Base-by-base conservation (phyloP, 2,329 filamentous ascomycete genomes). In the Fulvia fulva region DNA sequence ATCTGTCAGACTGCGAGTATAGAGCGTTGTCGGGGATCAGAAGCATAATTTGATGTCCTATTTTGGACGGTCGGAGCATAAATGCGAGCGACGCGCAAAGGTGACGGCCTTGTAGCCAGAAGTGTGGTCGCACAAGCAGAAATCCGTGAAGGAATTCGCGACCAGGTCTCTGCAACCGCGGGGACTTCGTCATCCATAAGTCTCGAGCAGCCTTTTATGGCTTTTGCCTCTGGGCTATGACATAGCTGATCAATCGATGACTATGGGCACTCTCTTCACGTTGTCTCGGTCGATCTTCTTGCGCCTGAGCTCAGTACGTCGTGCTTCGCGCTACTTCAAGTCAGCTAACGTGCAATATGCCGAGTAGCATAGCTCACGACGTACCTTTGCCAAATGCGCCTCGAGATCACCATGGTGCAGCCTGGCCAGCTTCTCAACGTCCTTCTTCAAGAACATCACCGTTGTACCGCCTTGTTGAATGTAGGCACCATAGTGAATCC, bases 371-470 rank as follows among this genome's bases (percentile, higher is more conserved):
- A 9, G 9, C n/a, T 4, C 45, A 22, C 19, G 8, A 11, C 23
- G n/a, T 21, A 50, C 47, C 47, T 60, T 61, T n/a, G 30, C 52
- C 46, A 63, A 46, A 57, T 67, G 55, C 3, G 22, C 53, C 9
- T 64, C 57, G 37, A 65, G 19, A 53, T 66, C 61, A 1, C 67
- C 64, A 37, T 56, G 58, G 19, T 69, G 62, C 1, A 65, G 55
- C 11, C 43, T n/a, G 2, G 59, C 68, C 5, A 70, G 57, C 7
- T 53, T 43, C 45, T 62, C 51, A 19, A 71, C 65, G 22, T 70
- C 69, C 6, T 61, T 19, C 9, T 53, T 30, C 45, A 70, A 46
- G 44, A 70, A 70, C 67, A 71, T 68, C 2, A 66, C 70, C 3
- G 68, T 67, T 19, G 47, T 22, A 1, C 61, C 62, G 3, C 64